Evolutionary conservation across 139 green algal genomes (phyloP), one percentile per base, ranked within the genome.

Genomic region (Coelastrella sp.): DNA sequence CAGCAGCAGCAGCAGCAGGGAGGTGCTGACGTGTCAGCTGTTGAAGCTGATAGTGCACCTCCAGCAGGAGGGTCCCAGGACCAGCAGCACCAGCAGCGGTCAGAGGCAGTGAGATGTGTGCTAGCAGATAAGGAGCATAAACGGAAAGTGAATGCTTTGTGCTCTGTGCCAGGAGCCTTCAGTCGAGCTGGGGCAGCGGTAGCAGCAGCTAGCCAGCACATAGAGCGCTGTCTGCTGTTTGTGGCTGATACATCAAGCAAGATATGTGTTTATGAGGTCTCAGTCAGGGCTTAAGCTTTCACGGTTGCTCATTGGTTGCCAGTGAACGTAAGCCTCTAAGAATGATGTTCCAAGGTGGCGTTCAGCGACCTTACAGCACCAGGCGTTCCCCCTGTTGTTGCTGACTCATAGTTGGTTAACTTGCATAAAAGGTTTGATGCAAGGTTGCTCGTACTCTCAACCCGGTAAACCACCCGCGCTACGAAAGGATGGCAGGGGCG

Each of bases 131-230:
- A 59, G 27, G 17, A 65, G 63, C 82, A 88, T 22, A 81, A 81
- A 22, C 74, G 74, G 74, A 81, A 81, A 19, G 74, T 81, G 10
- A 81, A 81, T 59, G 82, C 82, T 8, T 65, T 88, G 65, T 78
- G 63, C 65, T 88, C 63, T 20, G 82, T 88, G 24, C 59, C 27
- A 59, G 74, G 74, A 19, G 22, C n/a, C 15, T 81, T 76, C 24
- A 19, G 8, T 11, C 24, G 1, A 60, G 25, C 10, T 81, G 25
- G 24, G 58, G 17, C 74, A 20, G 11, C 74, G 20, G 74, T 17
- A 20, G 22, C 74, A 60, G 74, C 74, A 60, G 74, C 25, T 59
- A 22, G 74, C 9, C 0, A 58, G 9, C 9, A 11, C 61, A 59
- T 19, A 59, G 74, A 57, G 25, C 25, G 25, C 15, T 57, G 25